Base-by-base conservation (phyloP, 2,329 filamentous ascomycete genomes). In the Chaetomiaceae sp. region DNA sequence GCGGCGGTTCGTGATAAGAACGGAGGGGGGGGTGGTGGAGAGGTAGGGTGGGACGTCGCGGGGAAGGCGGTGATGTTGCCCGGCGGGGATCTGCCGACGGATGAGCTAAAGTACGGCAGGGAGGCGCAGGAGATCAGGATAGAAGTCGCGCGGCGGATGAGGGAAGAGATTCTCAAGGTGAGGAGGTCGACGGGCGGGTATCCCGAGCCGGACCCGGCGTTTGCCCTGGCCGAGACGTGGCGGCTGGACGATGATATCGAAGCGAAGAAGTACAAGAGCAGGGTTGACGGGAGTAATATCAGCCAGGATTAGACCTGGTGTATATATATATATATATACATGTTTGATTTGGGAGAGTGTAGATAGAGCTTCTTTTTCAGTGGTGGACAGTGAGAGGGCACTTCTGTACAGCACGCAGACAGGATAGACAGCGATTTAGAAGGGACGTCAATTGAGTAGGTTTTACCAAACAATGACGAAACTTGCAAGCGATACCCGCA, bases 171-270 rank as follows among this genome's bases (percentile, higher is more conserved):
- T 2, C 71, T 92, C 47, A 89, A 89, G 63, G 77, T 97, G 20
- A 79, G 92, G 57, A 77, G 81, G 58, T 78, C 78, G 40, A 73
- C 87, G 53, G 91, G 58, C 14, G 52, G 90, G 1, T 82, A 87
- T 57, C 80, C 87, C 1, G 90, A 95, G 55, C 86, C 95, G 61
- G 89, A 95, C 61, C 84, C 87, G 0, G 85, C 87, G 60, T 79
- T 84, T 43, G 86, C 84, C 8, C 71, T 91, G 25, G 89, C 87
- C 0, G 88, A 92, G 69, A 96, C 90, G 1, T 97, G 89, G 86
- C 74, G 79, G 5, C 71, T 72, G 43, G 80, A 82, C 55, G 75
- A 74, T 2, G 71, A 72, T 44, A 78, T 81, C 14, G 67, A 68
- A 30, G 68, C 71, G 40, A 73, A 73, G 50, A 73, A 69, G 51